phyloP scores from a whole-genome alignment of 2,329 filamentous ascomycete genomes.

The Pseudogymnoascus sp. region DNA sequence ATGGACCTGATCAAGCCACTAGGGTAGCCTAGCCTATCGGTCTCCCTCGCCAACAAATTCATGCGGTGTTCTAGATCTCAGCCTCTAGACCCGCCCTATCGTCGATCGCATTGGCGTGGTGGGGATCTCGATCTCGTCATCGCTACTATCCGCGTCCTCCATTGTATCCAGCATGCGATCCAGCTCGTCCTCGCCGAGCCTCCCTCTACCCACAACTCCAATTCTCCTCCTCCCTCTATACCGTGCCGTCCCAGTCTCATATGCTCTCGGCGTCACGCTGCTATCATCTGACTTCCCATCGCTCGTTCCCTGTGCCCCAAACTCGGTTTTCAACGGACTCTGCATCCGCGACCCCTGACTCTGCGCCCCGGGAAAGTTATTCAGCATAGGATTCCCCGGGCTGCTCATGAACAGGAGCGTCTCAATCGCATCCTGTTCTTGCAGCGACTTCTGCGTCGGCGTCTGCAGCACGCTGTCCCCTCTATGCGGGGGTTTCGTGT shows the following conservation, averaged over 20 bases:
- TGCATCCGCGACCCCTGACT: slow-evolving; percentile 20
- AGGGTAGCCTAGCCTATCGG: background rate
- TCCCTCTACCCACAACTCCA: slow-evolving; percentile 10
- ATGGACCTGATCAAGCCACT: background rate
- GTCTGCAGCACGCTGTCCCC: slow-evolving; percentile 41
- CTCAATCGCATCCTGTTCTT: slow-evolving; percentile 75
- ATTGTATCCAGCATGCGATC: slow-evolving; percentile 28
- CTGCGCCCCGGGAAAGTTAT: slow-evolving; percentile 39
- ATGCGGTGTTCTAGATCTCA: background rate
- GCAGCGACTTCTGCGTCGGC: slow-evolving; percentile 53
- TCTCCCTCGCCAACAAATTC: background rate
- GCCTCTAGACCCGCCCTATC: slow-evolving; percentile 1
- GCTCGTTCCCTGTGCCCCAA: slow-evolving; percentile 18
- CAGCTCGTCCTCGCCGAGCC: slow-evolving; percentile 18
- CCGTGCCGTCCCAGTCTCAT: slow-evolving; percentile 9
- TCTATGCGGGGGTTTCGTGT: slow-evolving; percentile 11
- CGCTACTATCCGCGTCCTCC: slow-evolving; percentile 27
- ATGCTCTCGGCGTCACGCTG: slow-evolving; percentile 18
- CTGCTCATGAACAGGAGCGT: slow-evolving; percentile 75
- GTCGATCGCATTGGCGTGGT: slow-evolving; percentile 11
- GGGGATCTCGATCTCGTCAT: slow-evolving; percentile 23
- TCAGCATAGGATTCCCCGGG: slow-evolving; percentile 59
- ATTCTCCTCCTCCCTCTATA: slow-evolving; percentile 15
- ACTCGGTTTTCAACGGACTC: slow-evolving; percentile 26
- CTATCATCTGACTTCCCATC: slow-evolving; percentile 1